Evolutionary conservation across 805 yeast species (phyloP).

Genomic region (Saccharomycopsis malanga): DNA sequence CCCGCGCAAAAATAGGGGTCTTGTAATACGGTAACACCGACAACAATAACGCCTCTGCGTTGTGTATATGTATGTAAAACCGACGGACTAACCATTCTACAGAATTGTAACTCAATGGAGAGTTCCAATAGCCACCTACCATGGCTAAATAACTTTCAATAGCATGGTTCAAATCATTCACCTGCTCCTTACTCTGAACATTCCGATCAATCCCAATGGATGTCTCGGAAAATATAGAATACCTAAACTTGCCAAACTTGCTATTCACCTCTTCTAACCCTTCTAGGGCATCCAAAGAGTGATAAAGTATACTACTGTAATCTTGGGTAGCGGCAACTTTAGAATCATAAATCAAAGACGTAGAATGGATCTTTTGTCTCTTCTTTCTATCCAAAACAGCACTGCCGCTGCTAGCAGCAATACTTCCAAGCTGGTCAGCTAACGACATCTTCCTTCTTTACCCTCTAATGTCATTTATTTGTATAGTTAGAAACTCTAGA

Average conservation of each 20-base stretch:
- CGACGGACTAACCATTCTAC: conserved; percentile 94
- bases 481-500: too few species aligned
- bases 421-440: conserved; percentile 73
- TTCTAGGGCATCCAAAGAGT: conserved; percentile 67
- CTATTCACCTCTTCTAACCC: conserved; percentile 66
- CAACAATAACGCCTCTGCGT: conserved; percentile 64
- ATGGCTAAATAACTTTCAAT: conserved; percentile 67
- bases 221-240: conserved; percentile 75
- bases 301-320: conserved; percentile 68
- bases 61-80: conserved; percentile 75
- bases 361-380: conserved; percentile 80
- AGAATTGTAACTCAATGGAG: conserved; percentile 72
- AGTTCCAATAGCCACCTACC: conserved; percentile 42
- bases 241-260: conserved; percentile 64
- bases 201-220: conserved; percentile 74
- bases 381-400: conserved; percentile 80
- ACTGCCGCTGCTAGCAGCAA: conserved; percentile 57
- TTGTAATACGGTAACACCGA: conserved; percentile 77
- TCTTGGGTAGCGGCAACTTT: conserved; percentile 92
- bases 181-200: conserved; percentile 73
- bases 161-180: conserved; percentile 65
- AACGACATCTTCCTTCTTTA: conserved; percentile 48
- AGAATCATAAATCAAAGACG: conserved; percentile 80
- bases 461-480: too few species aligned
- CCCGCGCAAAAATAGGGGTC: conserved; percentile 64